Evolutionary conservation across 805 yeast genomes (phyloP).

Genomic region (Pichia paraexigua): DNA sequence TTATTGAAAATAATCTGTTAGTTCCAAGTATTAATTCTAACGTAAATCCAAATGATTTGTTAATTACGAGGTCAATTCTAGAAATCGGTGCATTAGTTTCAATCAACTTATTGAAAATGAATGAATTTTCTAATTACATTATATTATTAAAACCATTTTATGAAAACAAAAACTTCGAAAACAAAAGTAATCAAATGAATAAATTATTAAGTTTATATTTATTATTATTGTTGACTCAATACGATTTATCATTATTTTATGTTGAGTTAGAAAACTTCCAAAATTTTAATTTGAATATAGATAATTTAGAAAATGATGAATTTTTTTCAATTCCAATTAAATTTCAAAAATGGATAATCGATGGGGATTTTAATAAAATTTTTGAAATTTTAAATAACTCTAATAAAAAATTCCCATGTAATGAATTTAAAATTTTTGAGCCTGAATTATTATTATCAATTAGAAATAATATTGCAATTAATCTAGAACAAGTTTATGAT

Average conservation of each 20-base stretch:
- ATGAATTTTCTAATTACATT: constrained; percentile 62
- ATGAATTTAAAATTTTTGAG: constrained; percentile 75
- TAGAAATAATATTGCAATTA: constrained; percentile 76
- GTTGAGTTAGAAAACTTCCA: constrained; percentile 74
- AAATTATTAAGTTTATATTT: constrained; percentile 72
- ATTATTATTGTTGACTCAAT: constrained; percentile 69
- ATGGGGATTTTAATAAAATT: constrained; percentile 90
- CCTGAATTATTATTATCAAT: constrained; percentile 70
- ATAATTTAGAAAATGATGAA: constrained; percentile 55
- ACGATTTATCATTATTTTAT: constrained; percentile 82
- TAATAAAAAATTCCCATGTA: constrained; percentile 47
- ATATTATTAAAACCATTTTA: constrained; percentile 77
- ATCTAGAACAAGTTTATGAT: constrained; percentile 72
- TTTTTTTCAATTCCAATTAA: constrained; percentile 78
- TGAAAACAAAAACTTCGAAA: constrained; percentile 24
- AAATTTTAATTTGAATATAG: constrained; percentile 34
- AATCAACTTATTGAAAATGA: constrained; percentile 54
- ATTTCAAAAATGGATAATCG: constrained; percentile 90
- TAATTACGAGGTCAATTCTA: constrained; percentile 71
- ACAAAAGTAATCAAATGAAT: constrained; percentile 50
- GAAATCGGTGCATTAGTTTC: constrained; percentile 85
- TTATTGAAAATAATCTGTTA: constrained; percentile 69
- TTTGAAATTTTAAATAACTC: constrained; percentile 55
- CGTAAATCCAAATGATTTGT: constrained; percentile 53
- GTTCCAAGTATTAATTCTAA: constrained; percentile 46